Evolutionary conservation across 2,329 filamentous ascomycete species (phyloP), one percentile per base, ranked within the genome.

Genomic region (Colletotrichum gigasporum): DNA sequence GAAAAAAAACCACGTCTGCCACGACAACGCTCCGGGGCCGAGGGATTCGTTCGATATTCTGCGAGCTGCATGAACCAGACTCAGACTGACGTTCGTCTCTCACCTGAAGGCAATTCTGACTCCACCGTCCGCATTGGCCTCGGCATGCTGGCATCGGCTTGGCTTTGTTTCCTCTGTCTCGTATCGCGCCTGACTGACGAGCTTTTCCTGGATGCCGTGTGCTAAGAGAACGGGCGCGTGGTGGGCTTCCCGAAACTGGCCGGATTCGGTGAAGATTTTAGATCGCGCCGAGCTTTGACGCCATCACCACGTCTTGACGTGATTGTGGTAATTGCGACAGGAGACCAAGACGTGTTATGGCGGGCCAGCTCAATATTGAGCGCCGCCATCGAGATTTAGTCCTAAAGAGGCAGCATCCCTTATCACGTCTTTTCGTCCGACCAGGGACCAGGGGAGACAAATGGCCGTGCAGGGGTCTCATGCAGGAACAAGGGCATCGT

Each of bases 401-500:
- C 58, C 63, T 41, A 39, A 63, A 63, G 37, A 47, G 58, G 63
- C 16, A 65, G 47, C 30, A 57, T 52, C 10, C 16, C 58, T 65
- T 65, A 63, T 65, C 63, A 37, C 32, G n/a, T 34, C 28, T 52
- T 37, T 47, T 26, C 44, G 18, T 34, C 47, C 30, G 62, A 39
- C 24, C 34, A 50, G 47, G 58, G 45, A 28, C 28, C 52, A 51
- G 44, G 58, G 26, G 14, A 22, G n/a, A 26, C n/a, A 44, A 34
- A n/a, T 14, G 45, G 54, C 50, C 12, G 34, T 18, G 35, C 57
- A 59, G 48, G 56, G 62, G n/a, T 41, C 32, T 26, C 12, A 65
- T 65, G 63, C 63, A 65, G 63, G 63, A 51, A 65, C 63, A 65
- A 56, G 63, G 63, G 63, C 56, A 63, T 57, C 44, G 45, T 45